phyloP scores from a whole-genome alignment of 805 yeast species.

The Ogataea kodamae region DNA sequence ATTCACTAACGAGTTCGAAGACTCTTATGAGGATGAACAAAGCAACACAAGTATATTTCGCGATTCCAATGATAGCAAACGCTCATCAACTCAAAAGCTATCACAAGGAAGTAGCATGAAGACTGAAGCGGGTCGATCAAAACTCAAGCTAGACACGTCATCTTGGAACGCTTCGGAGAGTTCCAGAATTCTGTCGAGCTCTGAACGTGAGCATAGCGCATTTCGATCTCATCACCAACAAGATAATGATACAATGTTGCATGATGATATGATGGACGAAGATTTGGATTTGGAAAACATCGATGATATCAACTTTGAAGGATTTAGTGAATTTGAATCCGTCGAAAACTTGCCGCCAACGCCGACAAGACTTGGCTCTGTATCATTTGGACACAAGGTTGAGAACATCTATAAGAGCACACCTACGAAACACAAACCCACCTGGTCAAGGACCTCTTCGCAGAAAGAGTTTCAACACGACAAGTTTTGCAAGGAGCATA shows the following conservation, averaged over 20 bases:
- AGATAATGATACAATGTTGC: background rate
- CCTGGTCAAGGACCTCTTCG: background rate
- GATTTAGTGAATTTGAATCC: slow-evolving; percentile 22
- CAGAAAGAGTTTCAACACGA: background rate
- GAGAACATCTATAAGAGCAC: slow-evolving; percentile 8
- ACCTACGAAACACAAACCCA: slow-evolving; percentile 17
- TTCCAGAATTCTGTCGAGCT: background rate
- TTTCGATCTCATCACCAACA: slow-evolving; percentile 1
- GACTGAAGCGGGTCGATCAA: background rate
- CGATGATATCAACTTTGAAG: slow-evolving; percentile 28
- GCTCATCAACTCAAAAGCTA: background rate
- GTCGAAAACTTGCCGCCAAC: slow-evolving; percentile 38
- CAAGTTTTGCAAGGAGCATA: slow-evolving; percentile 1
- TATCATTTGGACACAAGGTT: background rate
- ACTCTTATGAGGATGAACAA: slow-evolving; percentile 28
- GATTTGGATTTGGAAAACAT: slow-evolving; percentile 27
- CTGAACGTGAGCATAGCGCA: background rate
- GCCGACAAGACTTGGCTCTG: slow-evolving; percentile 37
- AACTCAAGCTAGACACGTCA: background rate
- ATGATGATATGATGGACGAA: slow-evolving; percentile 26
- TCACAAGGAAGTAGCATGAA: background rate
- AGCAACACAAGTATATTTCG: slow-evolving; percentile 29
- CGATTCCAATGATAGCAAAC: slow-evolving; percentile 11
- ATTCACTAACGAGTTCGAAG: slow-evolving; percentile 42
- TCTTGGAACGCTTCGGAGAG: background rate